A percentile compares a stretch with the other conserved stretches of the same genome.
Evolutionary conservation across 345 rosid species (phyloP).

Genomic region (Hibiscus tridactylites): DNA sequence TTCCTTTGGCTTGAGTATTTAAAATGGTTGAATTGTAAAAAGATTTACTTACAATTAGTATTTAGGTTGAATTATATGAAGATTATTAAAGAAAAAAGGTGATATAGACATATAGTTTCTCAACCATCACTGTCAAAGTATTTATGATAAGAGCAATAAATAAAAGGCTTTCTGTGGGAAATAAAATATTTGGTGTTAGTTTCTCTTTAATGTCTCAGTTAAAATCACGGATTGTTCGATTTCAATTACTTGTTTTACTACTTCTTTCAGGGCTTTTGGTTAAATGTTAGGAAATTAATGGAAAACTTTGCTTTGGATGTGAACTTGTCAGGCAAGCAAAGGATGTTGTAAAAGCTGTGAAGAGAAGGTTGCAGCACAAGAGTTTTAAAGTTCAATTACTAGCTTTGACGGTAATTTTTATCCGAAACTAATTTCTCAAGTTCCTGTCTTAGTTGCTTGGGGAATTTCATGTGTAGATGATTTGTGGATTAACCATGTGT

Average conservation of each 20-base stretch:
- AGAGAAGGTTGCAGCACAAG: slow-evolving; percentile 86
- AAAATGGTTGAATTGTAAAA: background rate
- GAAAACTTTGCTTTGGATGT: background rate
- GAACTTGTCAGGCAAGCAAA: slow-evolving; percentile 67
- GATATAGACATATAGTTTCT: background rate
- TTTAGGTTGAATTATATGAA: background rate
- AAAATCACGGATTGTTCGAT: background rate
- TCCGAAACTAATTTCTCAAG: background rate
- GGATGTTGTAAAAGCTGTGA: slow-evolving; percentile 87
- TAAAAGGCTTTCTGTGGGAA: background rate
- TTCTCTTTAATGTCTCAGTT: background rate
- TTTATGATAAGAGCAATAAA: background rate
- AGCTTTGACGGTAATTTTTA: slow-evolving; percentile 64
- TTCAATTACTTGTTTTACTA: background rate
- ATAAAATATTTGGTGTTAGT: background rate
- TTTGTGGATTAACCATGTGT: background rate
- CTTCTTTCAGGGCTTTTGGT: background rate
- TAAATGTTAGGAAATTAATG: background rate
- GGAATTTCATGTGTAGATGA: background rate
- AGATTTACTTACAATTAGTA: background rate
- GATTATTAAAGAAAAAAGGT: background rate
- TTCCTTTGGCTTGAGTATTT: background rate
- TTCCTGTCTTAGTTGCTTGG: background rate
- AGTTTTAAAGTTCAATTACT: slow-evolving; percentile 73
- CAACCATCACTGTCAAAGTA: background rate